A percentile compares a stretch with the other conserved stretches of the same genome.
Evolutionary conservation across 345 rosid genomes (phyloP).

Genomic region (Eucalyptus paniculata): DNA sequence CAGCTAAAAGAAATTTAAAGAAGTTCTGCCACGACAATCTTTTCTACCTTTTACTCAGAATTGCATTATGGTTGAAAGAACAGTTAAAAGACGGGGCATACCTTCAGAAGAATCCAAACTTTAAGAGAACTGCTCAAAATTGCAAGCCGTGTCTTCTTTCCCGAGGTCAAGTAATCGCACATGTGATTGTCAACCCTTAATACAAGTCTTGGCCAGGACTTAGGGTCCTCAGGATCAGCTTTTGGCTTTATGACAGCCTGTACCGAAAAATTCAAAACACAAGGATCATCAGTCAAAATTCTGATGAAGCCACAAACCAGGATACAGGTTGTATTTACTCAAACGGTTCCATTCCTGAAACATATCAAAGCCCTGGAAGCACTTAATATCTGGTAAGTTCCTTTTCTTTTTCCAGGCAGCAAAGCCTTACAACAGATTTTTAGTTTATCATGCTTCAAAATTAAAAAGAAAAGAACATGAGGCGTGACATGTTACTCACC

Average conservation of each 20-base stretch:
- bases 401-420: not conserved
- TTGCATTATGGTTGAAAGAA: not conserved
- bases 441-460: not conserved
- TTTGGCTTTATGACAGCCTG: slow-evolving; percentile 56
- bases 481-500: slow-evolving; percentile 32
- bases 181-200: slow-evolving; percentile 79
- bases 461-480: not conserved
- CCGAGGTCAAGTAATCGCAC: slow-evolving; percentile 75
- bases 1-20: not conserved
- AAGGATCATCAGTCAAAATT: not conserved
- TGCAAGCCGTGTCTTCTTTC: slow-evolving; percentile 78
- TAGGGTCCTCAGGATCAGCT: slow-evolving; percentile 60
- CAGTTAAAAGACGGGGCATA: slow-evolving; percentile 1
- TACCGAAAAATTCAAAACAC: not conserved
- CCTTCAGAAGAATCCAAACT: slow-evolving; percentile 95
- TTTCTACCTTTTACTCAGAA: not conserved
- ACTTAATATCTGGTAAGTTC: not conserved
- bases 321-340: not conserved
- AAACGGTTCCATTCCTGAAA: not conserved
- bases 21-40: not conserved
- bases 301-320: not conserved
- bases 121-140: slow-evolving; percentile 83
- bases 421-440: not conserved
- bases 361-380: not conserved
- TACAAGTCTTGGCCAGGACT: slow-evolving; percentile 81